Percentiles rank a stretch among this genome's conserved stretches.
Conservation (phyloP, 306 rosid species). For the Crotalaria pallida region DNA sequence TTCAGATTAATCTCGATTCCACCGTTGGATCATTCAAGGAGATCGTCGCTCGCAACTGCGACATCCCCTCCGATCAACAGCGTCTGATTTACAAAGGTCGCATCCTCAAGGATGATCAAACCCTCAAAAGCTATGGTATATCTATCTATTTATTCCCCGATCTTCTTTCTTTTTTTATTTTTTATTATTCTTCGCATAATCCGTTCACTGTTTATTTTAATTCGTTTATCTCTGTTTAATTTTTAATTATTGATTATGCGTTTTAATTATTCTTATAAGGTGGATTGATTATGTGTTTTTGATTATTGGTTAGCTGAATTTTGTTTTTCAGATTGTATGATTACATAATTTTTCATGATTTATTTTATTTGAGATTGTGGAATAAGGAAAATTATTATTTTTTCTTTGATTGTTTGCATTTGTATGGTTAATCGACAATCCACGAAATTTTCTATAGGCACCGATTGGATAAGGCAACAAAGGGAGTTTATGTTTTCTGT, state of each 20-base stretch:
- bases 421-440: neutral
- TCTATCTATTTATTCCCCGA: too few relatives aligned
- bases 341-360: neutral
- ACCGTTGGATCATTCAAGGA: constrained; percentile 58
- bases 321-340: neutral
- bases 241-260: too few relatives aligned
- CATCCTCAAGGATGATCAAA: constrained; percentile 77
- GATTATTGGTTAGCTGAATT: neutral
- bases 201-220: neutral
- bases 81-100: constrained; percentile 89
- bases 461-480: neutral
- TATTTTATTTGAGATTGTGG: neutral
- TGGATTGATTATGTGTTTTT: neutral
- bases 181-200: neutral
- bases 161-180: neutral
- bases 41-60: constrained; percentile 41
- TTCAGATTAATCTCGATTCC: constrained; percentile 46
- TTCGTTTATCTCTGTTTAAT: neutral
- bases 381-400: neutral
- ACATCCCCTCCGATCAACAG: constrained; percentile 62
- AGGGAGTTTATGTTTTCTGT: neutral
- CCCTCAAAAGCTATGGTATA: constrained; percentile 74
- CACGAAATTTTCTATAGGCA: neutral
- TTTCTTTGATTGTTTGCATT: too few relatives aligned
- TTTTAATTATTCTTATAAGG: too few relatives aligned